Conservation (phyloP, 1,284 basidiomycete species). For the Mycena sp. region DNA sequence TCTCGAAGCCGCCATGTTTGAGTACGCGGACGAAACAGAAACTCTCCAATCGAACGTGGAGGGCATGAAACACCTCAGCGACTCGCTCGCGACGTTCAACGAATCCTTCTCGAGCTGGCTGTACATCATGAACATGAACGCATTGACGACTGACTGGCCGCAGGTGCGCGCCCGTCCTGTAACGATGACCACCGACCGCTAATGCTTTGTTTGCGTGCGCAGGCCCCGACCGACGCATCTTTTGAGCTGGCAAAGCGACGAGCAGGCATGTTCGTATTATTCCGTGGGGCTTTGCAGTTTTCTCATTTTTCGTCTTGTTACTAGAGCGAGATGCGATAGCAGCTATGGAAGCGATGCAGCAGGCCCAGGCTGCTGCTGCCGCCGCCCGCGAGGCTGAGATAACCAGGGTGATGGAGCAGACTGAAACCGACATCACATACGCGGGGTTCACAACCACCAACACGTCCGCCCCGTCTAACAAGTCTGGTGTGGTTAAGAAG, state of each 20-base stretch:
- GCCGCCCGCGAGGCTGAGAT: slow-evolving; percentile 52
- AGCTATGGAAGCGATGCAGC: slow-evolving; percentile 44
- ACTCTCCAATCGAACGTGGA: slow-evolving; percentile 81
- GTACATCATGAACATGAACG: slow-evolving; percentile 95
- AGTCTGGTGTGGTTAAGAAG: slow-evolving; percentile 57
- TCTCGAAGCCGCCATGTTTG: slow-evolving; percentile 84
- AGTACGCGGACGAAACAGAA: slow-evolving; percentile 90
- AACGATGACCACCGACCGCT: not conserved
- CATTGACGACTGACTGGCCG: slow-evolving; percentile 91
- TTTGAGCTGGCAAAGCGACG: slow-evolving; percentile 66
- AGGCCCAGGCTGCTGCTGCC: slow-evolving; percentile 42
- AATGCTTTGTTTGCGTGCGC: slow-evolving; percentile 1
- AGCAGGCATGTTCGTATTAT: slow-evolving; percentile 57
- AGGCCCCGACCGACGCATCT: slow-evolving; percentile 74
- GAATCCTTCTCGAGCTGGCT: slow-evolving; percentile 93
- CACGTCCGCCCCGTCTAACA: slow-evolving; percentile 39
- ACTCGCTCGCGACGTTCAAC: slow-evolving; percentile 87
- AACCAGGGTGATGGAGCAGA: slow-evolving; percentile 50
- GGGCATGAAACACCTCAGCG: slow-evolving; percentile 75
- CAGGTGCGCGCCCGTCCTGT: slow-evolving; percentile 61
- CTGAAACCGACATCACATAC: slow-evolving; percentile 52
- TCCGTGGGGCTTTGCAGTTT: not conserved
- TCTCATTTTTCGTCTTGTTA: not conserved
- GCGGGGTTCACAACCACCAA: slow-evolving; percentile 50
- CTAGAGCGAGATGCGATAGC: slow-evolving; percentile 58